Evolutionary conservation across 352 stramenopile genomes (phyloP), one percentile per base, ranked within the genome.

Genomic region (Globisporangium irregulare): DNA sequence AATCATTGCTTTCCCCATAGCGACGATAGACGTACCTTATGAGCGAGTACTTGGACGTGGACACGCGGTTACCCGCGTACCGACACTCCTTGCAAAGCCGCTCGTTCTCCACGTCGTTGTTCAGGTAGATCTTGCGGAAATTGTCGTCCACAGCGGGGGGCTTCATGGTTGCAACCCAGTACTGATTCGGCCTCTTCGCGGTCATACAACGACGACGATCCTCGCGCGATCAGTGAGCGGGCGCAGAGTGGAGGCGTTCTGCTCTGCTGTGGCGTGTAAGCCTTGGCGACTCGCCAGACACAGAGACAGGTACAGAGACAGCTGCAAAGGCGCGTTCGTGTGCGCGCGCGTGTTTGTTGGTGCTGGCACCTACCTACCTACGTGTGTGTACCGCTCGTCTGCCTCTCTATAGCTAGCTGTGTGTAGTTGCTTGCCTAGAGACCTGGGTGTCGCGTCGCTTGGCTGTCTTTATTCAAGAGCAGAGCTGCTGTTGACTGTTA

Each of bases 41-140:
- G 10, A 96, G 15, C 18, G 95, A 98, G 77, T 99, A 99, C 81
- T 97, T 98, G 75, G 86, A 93, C 51, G 93, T 98, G 6, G 71
- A 75, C 54, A 98, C 85, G 59, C 72, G 80, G 74, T 98, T 98
- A 64, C 80, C 72, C 0, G 76, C 73, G 67, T 90, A 92, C 29
- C 64, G 67, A 46, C 59, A 48, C 54, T 80, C 72, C 8, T 69
- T 67, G 20, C 78, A 78, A 36, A 92, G 69, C 2, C 68, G 67
- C 8, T 84, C 79, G 67, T 92, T 92, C 71, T 92, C 82, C 4
- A 43, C 64, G 43, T 91, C 84, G 59, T 89, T 82, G 43, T 87
- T 89, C 46, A 92, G 62, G 32, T 78, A 77, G 20, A 89, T 59
- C 27, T 75, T 75, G 53, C 84, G 84, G 64, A 89, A 89, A 36